Percentiles rank a stretch among this genome's conserved stretches.
These are phyloP conservation scores for Hymenoscyphus infarciens DNA, from an alignment of 2,329 filamentous ascomycete species.

Conservation along the genomic window DNA sequence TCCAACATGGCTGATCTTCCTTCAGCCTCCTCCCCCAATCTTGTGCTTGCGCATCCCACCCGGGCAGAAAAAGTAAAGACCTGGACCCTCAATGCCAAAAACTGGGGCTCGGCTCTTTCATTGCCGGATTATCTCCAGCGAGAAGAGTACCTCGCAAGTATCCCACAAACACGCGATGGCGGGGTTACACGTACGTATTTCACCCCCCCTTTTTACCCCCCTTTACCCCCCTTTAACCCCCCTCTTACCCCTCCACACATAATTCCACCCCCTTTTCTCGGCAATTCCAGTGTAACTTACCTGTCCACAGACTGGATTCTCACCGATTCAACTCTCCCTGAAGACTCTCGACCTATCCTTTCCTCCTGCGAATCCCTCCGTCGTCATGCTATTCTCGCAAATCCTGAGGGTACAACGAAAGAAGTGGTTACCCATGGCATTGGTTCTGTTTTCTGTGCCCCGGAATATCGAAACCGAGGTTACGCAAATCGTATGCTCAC, in stretches of 20 bases:
- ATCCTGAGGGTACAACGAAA: slow-evolving; percentile 38
- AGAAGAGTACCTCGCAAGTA: slow-evolving; percentile 54
- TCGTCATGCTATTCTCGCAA: slow-evolving; percentile 52
- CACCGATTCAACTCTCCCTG: slow-evolving; percentile 42
- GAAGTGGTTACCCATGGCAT: slow-evolving; percentile 69
- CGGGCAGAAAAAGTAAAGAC: slow-evolving; percentile 49
- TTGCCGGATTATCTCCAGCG: slow-evolving; percentile 55
- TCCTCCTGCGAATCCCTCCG: slow-evolving; percentile 62
- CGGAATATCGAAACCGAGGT: slow-evolving; percentile 63
- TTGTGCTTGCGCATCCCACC: slow-evolving; percentile 55
- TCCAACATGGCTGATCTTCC: slow-evolving; percentile 22
- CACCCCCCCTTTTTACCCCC: not conserved
- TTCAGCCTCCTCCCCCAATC: slow-evolving; percentile 31
- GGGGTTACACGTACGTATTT: slow-evolving; percentile 42
- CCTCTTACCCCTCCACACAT: too few species aligned
- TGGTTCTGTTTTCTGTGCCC: slow-evolving; percentile 73
- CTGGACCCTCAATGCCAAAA: slow-evolving; percentile 52
- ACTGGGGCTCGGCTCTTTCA: slow-evolving; percentile 58
- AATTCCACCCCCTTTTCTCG: not conserved
- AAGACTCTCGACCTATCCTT: slow-evolving; percentile 50
- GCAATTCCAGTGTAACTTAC: not conserved
- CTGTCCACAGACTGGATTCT: slow-evolving; percentile 53
- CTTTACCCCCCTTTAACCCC: not conserved
- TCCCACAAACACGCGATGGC: slow-evolving; percentile 54
- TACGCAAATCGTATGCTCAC: slow-evolving; percentile 76